Conservation (phyloP, 768 basidiomycete genomes). For the Mycena haematopus region DNA sequence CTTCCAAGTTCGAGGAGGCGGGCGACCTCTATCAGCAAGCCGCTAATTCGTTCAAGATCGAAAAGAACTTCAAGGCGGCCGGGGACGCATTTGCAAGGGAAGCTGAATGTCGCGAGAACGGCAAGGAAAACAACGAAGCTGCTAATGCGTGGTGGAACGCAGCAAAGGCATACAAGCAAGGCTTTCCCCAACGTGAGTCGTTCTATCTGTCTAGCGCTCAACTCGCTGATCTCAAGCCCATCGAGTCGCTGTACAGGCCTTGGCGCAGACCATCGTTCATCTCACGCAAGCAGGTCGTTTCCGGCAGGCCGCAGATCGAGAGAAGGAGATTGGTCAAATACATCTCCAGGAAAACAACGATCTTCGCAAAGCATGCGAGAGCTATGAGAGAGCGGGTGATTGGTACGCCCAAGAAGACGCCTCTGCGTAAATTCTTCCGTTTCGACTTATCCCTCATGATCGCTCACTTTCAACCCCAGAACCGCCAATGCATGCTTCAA, state of each 20-base stretch:
- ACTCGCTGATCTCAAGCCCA: slow-evolving; percentile 26
- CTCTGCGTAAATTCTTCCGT: slow-evolving; percentile 66
- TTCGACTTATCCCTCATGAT: background rate
- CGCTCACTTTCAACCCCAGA: slow-evolving; percentile 47
- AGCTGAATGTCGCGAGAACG: slow-evolving; percentile 91
- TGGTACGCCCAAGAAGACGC: slow-evolving; percentile 99
- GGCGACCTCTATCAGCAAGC: slow-evolving; percentile 96
- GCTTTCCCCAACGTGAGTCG: slow-evolving; percentile 79
- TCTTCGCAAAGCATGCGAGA: slow-evolving; percentile 86
- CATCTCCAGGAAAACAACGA: slow-evolving; percentile 85
- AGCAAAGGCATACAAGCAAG: slow-evolving; percentile 93
- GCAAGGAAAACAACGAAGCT: slow-evolving; percentile 91
- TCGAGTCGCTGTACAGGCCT: slow-evolving; percentile 87
- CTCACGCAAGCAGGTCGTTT: slow-evolving; percentile 88
- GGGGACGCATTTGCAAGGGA: slow-evolving; percentile 93
- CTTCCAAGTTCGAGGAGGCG: slow-evolving; percentile 91
- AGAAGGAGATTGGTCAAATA: slow-evolving; percentile 96
- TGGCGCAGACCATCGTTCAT: slow-evolving; percentile 83
- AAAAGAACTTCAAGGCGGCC: slow-evolving; percentile 89
- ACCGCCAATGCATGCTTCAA: slow-evolving; percentile 97
- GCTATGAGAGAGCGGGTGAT: slow-evolving; percentile 89
- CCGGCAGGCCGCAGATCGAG: slow-evolving; percentile 95
- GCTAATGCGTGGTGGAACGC: slow-evolving; percentile 99
- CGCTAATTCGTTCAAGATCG: slow-evolving; percentile 91
- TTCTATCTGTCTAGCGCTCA: background rate